A percentile compares a stretch with the other conserved stretches of the same genome.
These are phyloP conservation scores for Candida oleophila DNA, from an alignment of 805 yeast genomes.

Conservation along the genomic window DNA sequence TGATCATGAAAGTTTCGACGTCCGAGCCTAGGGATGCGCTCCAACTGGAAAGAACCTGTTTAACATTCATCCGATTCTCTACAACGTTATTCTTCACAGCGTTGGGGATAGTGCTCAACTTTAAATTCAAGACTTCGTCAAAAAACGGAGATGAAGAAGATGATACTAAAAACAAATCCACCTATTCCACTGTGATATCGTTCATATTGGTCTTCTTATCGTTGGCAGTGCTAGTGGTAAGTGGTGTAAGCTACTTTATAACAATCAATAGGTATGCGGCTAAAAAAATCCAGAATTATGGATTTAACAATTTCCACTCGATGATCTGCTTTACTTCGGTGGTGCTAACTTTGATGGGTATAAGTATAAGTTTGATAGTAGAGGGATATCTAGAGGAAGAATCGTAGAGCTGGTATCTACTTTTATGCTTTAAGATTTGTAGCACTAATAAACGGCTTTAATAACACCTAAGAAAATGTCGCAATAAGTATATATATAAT, in stretches of 20 bases:
- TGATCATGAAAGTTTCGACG: slow-evolving; percentile 33
- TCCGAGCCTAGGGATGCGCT: slow-evolving; percentile 56
- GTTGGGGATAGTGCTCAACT: slow-evolving; percentile 46
- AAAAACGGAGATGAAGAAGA: slow-evolving; percentile 7
- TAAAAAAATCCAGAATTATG: slow-evolving; percentile 38
- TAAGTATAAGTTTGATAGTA: slow-evolving; percentile 29
- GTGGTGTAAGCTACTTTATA: slow-evolving; percentile 41
- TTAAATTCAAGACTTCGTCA: slow-evolving; percentile 36
- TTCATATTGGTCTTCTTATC: slow-evolving; percentile 38
- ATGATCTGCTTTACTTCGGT: slow-evolving; percentile 30
- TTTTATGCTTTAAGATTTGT: background rate
- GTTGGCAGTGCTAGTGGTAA: slow-evolving; percentile 33
- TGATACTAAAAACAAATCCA: slow-evolving; percentile 9
- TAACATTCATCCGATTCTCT: slow-evolving; percentile 49
- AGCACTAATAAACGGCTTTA: background rate
- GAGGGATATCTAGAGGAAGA: slow-evolving; percentile 14
- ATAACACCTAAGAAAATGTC: no score
- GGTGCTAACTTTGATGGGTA: slow-evolving; percentile 33
- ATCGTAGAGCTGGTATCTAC: background rate
- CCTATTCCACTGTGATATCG: slow-evolving; percentile 30
- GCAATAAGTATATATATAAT: no score
- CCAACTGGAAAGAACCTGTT: slow-evolving; percentile 53
- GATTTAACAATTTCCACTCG: slow-evolving; percentile 30
- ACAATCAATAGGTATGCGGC: slow-evolving; percentile 45
- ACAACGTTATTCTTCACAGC: slow-evolving; percentile 46